Conservation (phyloP, 768 basidiomycete genomes). For the Sistotremastrum niveocremeum region DNA sequence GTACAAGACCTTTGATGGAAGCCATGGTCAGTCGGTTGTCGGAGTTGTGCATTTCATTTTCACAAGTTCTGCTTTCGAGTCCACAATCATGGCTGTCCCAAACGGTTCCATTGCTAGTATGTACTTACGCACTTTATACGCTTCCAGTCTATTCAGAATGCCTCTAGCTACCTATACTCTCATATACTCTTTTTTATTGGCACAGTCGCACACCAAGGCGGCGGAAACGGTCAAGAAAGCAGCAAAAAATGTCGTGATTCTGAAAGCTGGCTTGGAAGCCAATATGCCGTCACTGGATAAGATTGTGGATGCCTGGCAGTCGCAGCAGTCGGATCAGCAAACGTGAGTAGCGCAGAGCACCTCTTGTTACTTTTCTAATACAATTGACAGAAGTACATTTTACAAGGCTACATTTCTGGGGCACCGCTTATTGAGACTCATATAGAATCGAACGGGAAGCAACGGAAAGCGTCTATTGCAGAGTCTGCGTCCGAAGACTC, state of each 20-base stretch:
- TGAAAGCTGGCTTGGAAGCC: constrained; percentile 38
- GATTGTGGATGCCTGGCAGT: constrained; percentile 56
- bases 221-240: constrained; percentile 66
- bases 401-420: too few relatives aligned
- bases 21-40: constrained; percentile 11
- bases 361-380: too few relatives aligned
- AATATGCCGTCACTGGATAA: constrained; percentile 47
- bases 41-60: not conserved
- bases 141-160: not conserved
- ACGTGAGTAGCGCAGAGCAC: too few relatives aligned
- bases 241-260: constrained; percentile 43
- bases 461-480: too few relatives aligned
- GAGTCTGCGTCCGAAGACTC: constrained; percentile 10
- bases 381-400: too few relatives aligned
- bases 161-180: constrained; percentile 56
- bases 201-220: constrained; percentile 52
- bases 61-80: constrained; percentile 4
- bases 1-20: constrained; percentile 70
- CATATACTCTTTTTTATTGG: constrained; percentile 59
- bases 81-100: not conserved
- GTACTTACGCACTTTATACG: constrained; percentile 7
- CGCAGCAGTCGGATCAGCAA: constrained; percentile 14
- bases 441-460: too few relatives aligned
- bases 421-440: too few relatives aligned
- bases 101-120: constrained; percentile 42